Percentiles rank a stretch among this genome's conserved stretches.
Conservation (phyloP, 139 green algal species). For the Gonium pectorale region DNA sequence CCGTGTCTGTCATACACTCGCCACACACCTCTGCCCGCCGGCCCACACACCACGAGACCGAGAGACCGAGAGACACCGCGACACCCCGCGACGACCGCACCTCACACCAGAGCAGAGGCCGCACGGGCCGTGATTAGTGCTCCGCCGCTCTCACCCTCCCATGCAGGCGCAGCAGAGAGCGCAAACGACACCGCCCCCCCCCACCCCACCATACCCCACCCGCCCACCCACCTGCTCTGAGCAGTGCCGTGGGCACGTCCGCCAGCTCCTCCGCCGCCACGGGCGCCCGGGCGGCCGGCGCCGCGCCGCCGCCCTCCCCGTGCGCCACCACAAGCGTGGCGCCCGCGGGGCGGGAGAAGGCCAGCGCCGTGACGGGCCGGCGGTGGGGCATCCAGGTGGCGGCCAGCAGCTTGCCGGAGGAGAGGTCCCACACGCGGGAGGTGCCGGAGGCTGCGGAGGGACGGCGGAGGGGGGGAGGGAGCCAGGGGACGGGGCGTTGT, state of each 20-base stretch:
- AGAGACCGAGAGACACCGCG: no score
- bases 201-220: background rate
- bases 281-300: constrained; percentile 9
- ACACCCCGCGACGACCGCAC: no score
- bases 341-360: background rate
- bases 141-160: no score
- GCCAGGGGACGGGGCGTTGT: no score
- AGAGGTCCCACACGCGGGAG: constrained; percentile 16
- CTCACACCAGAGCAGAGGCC: no score
- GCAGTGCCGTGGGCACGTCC: constrained; percentile 18
- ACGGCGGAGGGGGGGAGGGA: background rate
- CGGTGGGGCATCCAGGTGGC: background rate
- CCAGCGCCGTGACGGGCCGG: constrained; percentile 29
- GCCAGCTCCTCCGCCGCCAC: constrained; percentile 12
- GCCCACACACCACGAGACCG: no score
- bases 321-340: constrained; percentile 18
- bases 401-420: background rate
- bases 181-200: no score
- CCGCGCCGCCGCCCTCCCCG: constrained; percentile 4
- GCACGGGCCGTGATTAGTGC: no score
- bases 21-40: no score
- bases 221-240: constrained; percentile 12
- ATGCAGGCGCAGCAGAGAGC: no score
- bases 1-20: no score
- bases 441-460: constrained; percentile 16